These are phyloP conservation scores for Eutypa lata DNA, from an alignment of 2,329 filamentous ascomycete species.

Conservation along the genomic window DNA sequence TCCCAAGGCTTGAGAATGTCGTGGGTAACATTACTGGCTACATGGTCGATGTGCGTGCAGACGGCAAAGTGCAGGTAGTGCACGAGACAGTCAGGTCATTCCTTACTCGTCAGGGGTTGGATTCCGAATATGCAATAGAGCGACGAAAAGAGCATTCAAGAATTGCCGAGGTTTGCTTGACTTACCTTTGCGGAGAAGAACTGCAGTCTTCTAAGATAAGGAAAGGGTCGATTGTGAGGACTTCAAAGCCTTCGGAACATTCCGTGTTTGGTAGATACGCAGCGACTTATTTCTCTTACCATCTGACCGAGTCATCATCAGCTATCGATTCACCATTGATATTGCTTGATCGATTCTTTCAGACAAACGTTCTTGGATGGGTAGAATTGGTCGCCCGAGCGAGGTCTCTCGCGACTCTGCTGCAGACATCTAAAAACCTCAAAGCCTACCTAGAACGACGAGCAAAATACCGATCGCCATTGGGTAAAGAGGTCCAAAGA, in stretches of 20 bases:
- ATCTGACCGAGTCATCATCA: background rate
- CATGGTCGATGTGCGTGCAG: slow-evolving; percentile 2
- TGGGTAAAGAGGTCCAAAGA: slow-evolving; percentile 17
- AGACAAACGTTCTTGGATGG: slow-evolving; percentile 25
- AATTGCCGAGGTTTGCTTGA: slow-evolving; percentile 1
- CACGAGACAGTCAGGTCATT: background rate
- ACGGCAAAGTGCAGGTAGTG: slow-evolving; percentile 1
- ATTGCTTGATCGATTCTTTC: slow-evolving; percentile 17
- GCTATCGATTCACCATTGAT: background rate
- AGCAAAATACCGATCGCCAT: slow-evolving; percentile 17
- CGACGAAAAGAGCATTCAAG: too few relatives aligned
- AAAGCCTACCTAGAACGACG: slow-evolving; percentile 21
- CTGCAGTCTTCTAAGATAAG: background rate
- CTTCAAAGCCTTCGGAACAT: background rate
- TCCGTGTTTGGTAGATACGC: slow-evolving; percentile 1
- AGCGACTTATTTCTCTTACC: slow-evolving; percentile 1
- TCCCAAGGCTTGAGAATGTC: background rate
- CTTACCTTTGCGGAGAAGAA: background rate
- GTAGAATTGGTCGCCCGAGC: slow-evolving; percentile 23
- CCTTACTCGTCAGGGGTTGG: too few relatives aligned
- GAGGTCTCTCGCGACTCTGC: slow-evolving; percentile 17
- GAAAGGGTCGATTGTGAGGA: background rate
- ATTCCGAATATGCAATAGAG: too few relatives aligned
- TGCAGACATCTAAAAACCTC: slow-evolving; percentile 20
- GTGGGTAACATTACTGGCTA: slow-evolving; percentile 3